Base-by-base conservation (phyloP, 1,284 basidiomycete genomes). In the Boletellus deceptivus region DNA sequence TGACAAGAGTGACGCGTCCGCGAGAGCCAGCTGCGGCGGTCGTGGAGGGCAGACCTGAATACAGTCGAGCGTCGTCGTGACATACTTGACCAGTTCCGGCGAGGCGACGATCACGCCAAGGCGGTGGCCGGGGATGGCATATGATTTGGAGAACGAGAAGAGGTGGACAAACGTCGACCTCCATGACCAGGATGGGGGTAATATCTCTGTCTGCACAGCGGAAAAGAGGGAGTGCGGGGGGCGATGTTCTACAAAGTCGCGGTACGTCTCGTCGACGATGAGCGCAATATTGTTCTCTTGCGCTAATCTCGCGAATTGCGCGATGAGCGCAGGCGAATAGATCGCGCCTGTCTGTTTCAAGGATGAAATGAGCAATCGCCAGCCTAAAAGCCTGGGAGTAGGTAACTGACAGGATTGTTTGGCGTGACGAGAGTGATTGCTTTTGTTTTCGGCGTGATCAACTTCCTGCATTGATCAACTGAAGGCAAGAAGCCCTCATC, bases 261-360 rank as follows among this genome's bases (percentile, higher is more conserved):
- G 81, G 68, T 96, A 95, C 0, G 91, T 93, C 69, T 93, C 89
- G 67, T 93, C 91, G n/a, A 95, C 55, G 20, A 95, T 79, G n/a
- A 95, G 77, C 0, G 90, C 85, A 10, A 94, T 65, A 4, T 76
- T 72, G 29, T 76, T 69, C 48, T 78, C 69, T 25, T 64, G 70
- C 0, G 90, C 88, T 0, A 95, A 76, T 0, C 69, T 61, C 3
- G 80, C 80, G 62, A 93, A 92, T 6, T 79, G 70, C 0, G 74
- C 65, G n/a, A 95, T 71, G 16, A 89, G 72, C 0, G 68, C 63
- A 0, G 82, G 75, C 0, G 85, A 68, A 61, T 92, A 93, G 3
- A 82, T 79, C 0, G 86, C 82, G 2, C 93, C 93, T 0, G 91
- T 93, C 90, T 91, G 58, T 55, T 20, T 18, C 11, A 10, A 39